Percentiles rank a stretch among this genome's conserved stretches.
phyloP scores from a whole-genome alignment of 495 filamentous ascomycete genomes.

The Xanthoparmelia taractica region DNA sequence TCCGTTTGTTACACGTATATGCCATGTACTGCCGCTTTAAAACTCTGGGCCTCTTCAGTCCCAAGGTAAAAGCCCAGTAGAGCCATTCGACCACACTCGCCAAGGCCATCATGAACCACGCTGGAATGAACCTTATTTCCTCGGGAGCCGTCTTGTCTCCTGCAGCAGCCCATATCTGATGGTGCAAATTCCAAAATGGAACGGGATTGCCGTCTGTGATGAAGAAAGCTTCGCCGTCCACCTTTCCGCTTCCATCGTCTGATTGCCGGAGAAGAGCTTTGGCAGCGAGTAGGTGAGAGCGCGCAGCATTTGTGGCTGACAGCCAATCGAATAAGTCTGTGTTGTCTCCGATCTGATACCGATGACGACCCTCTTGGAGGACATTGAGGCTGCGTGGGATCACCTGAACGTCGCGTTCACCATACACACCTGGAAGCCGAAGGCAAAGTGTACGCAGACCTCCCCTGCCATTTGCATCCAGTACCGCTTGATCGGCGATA shows the following conservation, averaged over 20 bases:
- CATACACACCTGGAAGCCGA: not conserved
- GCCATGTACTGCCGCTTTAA: conserved; percentile 65
- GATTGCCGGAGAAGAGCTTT: conserved; percentile 50
- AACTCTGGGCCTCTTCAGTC: conserved; percentile 30
- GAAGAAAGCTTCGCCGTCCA: conserved; percentile 63
- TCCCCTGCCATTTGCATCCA: conserved; percentile 75
- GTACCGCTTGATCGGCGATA: conserved; percentile 72
- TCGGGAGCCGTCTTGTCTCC: conserved; percentile 37
- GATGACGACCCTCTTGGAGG: conserved; percentile 45
- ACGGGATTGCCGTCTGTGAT: conserved; percentile 65
- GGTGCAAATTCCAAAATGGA: conserved; percentile 72
- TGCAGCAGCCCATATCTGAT: conserved; percentile 64
- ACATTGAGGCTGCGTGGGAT: conserved; percentile 49
- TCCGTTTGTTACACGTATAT: conserved; percentile 37
- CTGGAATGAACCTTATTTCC: not conserved
- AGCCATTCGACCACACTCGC: not conserved
- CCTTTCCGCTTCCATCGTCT: conserved; percentile 45
- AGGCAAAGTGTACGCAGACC: not conserved
- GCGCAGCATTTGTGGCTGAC: conserved; percentile 68
- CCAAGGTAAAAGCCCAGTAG: not conserved
- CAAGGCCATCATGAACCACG: not conserved
- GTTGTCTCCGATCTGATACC: conserved; percentile 64
- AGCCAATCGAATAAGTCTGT: conserved; percentile 74
- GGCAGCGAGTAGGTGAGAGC: conserved; percentile 63
- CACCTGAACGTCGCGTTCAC: conserved; percentile 11